These are phyloP conservation scores for Elongisporangium anandrum DNA, from an alignment of 352 stramenopile genomes.

Conservation along the genomic window DNA sequence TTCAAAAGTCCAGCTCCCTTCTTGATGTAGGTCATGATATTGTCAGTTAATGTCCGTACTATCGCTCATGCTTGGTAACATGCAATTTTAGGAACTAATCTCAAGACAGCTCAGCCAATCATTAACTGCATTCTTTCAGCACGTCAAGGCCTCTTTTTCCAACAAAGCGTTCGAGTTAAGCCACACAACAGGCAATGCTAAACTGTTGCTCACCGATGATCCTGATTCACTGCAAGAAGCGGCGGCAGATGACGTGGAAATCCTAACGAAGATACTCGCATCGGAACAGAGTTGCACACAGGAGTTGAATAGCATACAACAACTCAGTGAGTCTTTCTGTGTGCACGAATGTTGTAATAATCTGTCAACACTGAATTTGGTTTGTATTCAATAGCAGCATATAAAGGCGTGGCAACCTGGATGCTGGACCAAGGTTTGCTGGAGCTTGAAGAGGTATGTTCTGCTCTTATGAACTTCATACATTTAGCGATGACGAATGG, in stretches of 20 bases:
- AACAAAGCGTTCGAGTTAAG: conserved; percentile 5
- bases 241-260: background rate
- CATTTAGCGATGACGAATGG: no score
- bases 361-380: background rate
- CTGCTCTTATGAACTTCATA: no score
- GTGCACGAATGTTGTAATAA: background rate
- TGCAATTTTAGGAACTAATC: conserved; percentile 9
- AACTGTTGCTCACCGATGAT: background rate
- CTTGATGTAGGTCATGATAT: conserved; percentile 11
- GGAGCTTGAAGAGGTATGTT: background rate
- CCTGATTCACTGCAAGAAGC: background rate
- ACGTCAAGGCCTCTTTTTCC: conserved; percentile 12
- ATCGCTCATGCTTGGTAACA: background rate
- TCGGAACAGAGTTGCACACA: background rate
- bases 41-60: background rate
- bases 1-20: conserved; percentile 10
- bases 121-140: conserved; percentile 10
- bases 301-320: background rate
- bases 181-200: background rate
- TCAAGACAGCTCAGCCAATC: conserved; percentile 11
- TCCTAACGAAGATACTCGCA: background rate
- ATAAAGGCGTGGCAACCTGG: background rate
- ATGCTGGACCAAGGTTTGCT: background rate
- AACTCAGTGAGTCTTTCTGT: background rate
- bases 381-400: background rate